A percentile compares a stretch with the other conserved stretches of the same genome.
phyloP scores from a whole-genome alignment of 1,139 yeast genomes.

The Dujonia santamariae region DNA sequence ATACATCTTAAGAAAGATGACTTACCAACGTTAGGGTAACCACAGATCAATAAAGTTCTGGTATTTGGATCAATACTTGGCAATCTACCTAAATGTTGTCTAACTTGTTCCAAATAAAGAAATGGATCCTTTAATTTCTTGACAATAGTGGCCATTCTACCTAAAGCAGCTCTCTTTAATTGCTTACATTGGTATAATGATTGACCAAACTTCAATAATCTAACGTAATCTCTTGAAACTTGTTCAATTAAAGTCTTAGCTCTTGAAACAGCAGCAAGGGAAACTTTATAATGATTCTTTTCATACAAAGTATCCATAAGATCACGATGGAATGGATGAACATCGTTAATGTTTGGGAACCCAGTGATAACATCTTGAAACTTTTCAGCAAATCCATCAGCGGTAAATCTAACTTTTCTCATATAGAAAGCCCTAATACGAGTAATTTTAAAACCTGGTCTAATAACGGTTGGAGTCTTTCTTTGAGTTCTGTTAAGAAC shows the following conservation, averaged over 20 bases:
- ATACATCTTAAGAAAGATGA: conserved; percentile 90
- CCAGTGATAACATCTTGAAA: conserved; percentile 80
- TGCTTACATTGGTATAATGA: conserved; percentile 98
- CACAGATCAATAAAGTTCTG: conserved; percentile 94
- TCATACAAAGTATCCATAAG: conserved; percentile 96
- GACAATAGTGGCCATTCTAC: conserved; percentile 98
- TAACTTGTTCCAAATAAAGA: conserved; percentile 91
- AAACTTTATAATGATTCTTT: conserved; percentile 95
- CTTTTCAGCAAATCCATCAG: conserved; percentile 94
- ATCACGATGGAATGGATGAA: conserved; percentile 98
- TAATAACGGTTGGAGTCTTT: conserved; percentile 95
- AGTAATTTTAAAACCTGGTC: conserved; percentile 94
- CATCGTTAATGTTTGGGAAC: conserved; percentile 95
- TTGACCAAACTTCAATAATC: conserved; percentile 95
- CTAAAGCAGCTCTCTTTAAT: conserved; percentile 95
- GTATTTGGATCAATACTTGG: conserved; percentile 99
- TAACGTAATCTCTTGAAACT: conserved; percentile 89
- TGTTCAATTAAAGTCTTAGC: conserved; percentile 94
- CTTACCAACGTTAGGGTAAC: conserved; percentile 98
- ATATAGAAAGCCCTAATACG: conserved; percentile 97
- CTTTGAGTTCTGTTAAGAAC: conserved; percentile 97
- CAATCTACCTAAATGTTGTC: conserved; percentile 98
- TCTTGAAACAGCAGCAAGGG: conserved; percentile 91
- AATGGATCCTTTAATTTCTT: conserved; percentile 94
- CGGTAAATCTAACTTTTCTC: conserved; percentile 95